Evolutionary conservation across 2,329 filamentous ascomycete genomes (phyloP), one percentile per base, ranked within the genome.

Genomic region (Cryphonectria nitschkei): DNA sequence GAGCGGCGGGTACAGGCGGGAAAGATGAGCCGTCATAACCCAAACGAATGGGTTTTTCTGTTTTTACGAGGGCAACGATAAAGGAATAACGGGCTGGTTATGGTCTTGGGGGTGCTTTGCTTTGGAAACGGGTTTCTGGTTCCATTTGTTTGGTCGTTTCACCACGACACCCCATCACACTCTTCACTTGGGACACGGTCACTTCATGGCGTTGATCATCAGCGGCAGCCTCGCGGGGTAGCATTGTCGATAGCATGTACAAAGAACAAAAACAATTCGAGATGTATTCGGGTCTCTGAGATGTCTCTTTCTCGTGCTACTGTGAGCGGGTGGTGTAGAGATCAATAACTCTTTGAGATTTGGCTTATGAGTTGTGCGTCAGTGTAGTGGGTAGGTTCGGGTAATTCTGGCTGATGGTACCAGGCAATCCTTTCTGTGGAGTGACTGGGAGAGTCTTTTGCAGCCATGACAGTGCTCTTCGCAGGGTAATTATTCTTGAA

Each of bases 1-100:
- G 52, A 78, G 75, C 5, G 68, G 63, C 19, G 68, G 63, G n/a
- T 76, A 78, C 60, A 78, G 78, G 62, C 75, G 79, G 67, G 70
- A 75, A 34, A 70, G 72, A 39, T 64, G 65, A 54, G 43, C 32
- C 62, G 63, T 37, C 39, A 46, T 26, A 26, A 70, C 16, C 37
- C 29, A 37, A 13, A 39, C 34, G 60, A 26, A 32, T 50, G 34
- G 6, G 16, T 26, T 58, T 29, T 29, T 19, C 14, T 54, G 9
- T 19, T n/a, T 61, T 54, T 13, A 64, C 39, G 58, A 60, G 16
- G n/a, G 39, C 37, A 50, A 60, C 52, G 54, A 43, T 43, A 39
- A 60, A 46, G 65, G 29, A 43, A 32, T 37, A 8, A 50, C 22
- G 22, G 46, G 46, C 46, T 50, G 46, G 46, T 9, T n/a, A 50